These are phyloP conservation scores for Lactarius tabidus DNA, from an alignment of 768 basidiomycete genomes.

Conservation along the genomic window DNA sequence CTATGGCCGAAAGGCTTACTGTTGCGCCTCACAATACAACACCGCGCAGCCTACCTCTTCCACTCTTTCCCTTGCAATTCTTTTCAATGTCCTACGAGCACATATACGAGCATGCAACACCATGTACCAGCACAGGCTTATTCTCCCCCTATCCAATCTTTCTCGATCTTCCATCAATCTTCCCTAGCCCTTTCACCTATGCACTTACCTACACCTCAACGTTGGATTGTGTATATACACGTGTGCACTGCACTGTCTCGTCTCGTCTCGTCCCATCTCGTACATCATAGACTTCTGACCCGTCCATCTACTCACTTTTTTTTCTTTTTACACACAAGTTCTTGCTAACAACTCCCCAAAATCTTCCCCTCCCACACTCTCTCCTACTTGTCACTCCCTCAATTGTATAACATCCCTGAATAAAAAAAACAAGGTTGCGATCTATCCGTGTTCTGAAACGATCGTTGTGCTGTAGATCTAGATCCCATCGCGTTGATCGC, in stretches of 20 bases:
- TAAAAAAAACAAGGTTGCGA: not conserved
- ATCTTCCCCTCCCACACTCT: not conserved
- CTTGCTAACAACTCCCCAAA: not conserved
- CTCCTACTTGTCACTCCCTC: not conserved
- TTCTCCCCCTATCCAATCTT: not conserved
- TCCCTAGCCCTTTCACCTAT: conserved; percentile 1
- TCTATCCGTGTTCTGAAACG: not conserved
- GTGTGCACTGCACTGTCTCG: not conserved
- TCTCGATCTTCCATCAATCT: conserved; percentile 17
- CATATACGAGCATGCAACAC: conserved; percentile 12
- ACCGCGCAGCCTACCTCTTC: not conserved
- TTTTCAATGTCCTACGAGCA: not conserved
- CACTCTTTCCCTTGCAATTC: not conserved
- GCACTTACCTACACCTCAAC: conserved; percentile 18
- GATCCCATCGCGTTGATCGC: not conserved
- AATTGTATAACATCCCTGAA: conserved; percentile 11
- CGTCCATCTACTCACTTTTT: not conserved
- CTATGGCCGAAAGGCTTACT: conserved; percentile 6
- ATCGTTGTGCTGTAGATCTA: not conserved
- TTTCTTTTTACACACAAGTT: not conserved
- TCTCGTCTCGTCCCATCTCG: not conserved
- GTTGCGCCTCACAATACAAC: not conserved
- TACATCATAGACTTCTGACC: conserved; percentile 19
- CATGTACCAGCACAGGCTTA: not conserved
- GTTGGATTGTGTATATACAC: conserved; percentile 11